phyloP scores from a whole-genome alignment of 2,329 filamentous ascomycete genomes.

The Helminthosporium solani region DNA sequence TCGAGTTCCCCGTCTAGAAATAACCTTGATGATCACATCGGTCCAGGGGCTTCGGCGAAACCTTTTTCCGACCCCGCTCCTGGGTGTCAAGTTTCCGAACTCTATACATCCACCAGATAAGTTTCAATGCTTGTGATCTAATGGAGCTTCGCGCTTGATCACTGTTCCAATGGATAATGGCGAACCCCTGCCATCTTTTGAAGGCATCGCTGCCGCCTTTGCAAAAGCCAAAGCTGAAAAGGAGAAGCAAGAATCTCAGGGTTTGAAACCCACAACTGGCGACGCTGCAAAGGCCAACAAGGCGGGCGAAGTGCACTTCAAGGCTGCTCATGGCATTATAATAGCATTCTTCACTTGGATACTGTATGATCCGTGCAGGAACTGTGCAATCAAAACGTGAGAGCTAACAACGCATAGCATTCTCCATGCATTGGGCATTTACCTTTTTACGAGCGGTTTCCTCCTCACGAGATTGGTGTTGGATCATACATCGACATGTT shows the following conservation, averaged over 20 bases:
- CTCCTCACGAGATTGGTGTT: slow-evolving; percentile 82
- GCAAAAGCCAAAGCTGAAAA: slow-evolving; percentile 39
- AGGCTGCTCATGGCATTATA: slow-evolving; percentile 53
- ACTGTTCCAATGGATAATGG: slow-evolving; percentile 38
- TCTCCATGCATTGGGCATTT: slow-evolving; percentile 78
- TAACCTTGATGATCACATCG: slow-evolving; percentile 9
- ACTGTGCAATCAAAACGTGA: background rate
- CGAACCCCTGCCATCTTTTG: slow-evolving; percentile 39
- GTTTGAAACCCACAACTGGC: slow-evolving; percentile 25
- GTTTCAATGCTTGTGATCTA: slow-evolving; percentile 3
- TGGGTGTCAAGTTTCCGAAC: slow-evolving; percentile 11
- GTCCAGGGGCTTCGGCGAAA: slow-evolving; percentile 18
- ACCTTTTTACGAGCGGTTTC: slow-evolving; percentile 93
- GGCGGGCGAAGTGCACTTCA: slow-evolving; percentile 52
- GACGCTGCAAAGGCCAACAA: slow-evolving; percentile 41
- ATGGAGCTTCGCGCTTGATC: slow-evolving; percentile 7
- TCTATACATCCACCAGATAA: background rate
- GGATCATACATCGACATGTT: slow-evolving; percentile 75
- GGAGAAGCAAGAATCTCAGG: slow-evolving; percentile 33
- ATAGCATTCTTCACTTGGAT: slow-evolving; percentile 70
- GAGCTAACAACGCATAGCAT: slow-evolving; percentile 46
- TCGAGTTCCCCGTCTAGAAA: background rate
- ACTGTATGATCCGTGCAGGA: slow-evolving; percentile 46
- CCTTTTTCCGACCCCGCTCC: slow-evolving; percentile 15
- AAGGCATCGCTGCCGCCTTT: slow-evolving; percentile 40